Evolutionary conservation across 352 stramenopile genomes (phyloP).

Genomic region (Blastocystis sp.): DNA sequence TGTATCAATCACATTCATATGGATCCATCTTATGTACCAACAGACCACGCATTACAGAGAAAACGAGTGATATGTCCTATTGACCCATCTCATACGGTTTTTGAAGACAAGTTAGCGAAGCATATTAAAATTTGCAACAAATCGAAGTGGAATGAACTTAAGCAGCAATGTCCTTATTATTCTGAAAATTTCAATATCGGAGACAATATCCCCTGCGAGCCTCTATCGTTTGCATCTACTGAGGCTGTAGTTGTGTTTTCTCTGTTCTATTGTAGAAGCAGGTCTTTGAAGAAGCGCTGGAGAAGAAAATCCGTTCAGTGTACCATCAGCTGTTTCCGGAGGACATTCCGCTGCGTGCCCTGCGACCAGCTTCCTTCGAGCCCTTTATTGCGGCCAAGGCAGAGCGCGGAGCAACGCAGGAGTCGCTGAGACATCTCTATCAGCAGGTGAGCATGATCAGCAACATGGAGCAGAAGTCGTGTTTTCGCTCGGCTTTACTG

Average conservation of each 20-base stretch:
- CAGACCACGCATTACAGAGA: background rate
- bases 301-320: slow-evolving; percentile 18
- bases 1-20: slow-evolving; percentile 56
- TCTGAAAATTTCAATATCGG: slow-evolving; percentile 1
- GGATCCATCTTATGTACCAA: background rate
- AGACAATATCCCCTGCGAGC: background rate
- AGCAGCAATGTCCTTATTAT: background rate
- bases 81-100: slow-evolving; percentile 60
- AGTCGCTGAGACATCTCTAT: slow-evolving; percentile 44
- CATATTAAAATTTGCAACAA: slow-evolving; percentile 61
- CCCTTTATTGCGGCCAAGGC: slow-evolving; percentile 44
- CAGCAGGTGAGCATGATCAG: slow-evolving; percentile 60
- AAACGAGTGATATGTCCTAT: slow-evolving; percentile 52
- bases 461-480: slow-evolving; percentile 35
- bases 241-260: background rate
- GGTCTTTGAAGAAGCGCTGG: background rate
- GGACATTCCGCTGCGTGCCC: background rate
- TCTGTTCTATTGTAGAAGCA: background rate
- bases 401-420: slow-evolving; percentile 9
- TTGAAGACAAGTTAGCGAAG: slow-evolving; percentile 37
- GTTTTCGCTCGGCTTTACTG: background rate
- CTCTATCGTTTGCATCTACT: background rate
- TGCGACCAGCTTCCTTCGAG: slow-evolving; percentile 2
- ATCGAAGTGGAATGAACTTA: background rate
- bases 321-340: slow-evolving; percentile 4